phyloP scores from a whole-genome alignment of 2,329 filamentous ascomycete genomes.

The Sporothrix globosa region DNA sequence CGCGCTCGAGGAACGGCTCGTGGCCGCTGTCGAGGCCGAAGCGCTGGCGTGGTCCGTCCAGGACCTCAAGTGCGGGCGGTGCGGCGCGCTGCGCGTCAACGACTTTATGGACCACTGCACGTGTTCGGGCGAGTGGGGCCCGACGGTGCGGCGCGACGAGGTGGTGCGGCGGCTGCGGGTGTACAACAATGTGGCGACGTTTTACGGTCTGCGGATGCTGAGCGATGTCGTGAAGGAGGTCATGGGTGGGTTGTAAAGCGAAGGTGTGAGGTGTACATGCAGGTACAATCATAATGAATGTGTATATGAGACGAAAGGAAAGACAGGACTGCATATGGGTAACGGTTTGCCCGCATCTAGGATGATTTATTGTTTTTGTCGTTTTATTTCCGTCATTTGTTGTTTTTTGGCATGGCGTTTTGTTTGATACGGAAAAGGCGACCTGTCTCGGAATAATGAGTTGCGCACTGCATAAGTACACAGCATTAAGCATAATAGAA shows the following conservation, averaged over 20 bases:
- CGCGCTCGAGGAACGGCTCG: constrained; percentile 78
- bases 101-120: constrained; percentile 97
- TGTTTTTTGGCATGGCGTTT: constrained; percentile 9
- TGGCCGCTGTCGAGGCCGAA: constrained; percentile 74
- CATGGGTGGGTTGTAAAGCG: constrained; percentile 35
- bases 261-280: not conserved
- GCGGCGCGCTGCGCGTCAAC: constrained; percentile 76
- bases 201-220: constrained; percentile 82
- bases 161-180: constrained; percentile 68
- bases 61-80: constrained; percentile 78
- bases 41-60: constrained; percentile 83
- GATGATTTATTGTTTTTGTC: not conserved
- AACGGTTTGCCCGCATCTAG: not conserved
- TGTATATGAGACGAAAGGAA: not conserved
- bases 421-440: constrained; percentile 6
- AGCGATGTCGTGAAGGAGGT: constrained; percentile 72
- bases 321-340: not conserved
- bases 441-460: constrained; percentile 11
- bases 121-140: constrained; percentile 84
- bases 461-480: constrained; percentile 8
- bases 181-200: constrained; percentile 72
- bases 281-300: not conserved
- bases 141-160: constrained; percentile 68
- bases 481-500: constrained; percentile 12
- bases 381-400: too few species aligned